Conservation (phyloP, 2,329 filamentous ascomycete species). For the Ramularia collo-cygni region DNA sequence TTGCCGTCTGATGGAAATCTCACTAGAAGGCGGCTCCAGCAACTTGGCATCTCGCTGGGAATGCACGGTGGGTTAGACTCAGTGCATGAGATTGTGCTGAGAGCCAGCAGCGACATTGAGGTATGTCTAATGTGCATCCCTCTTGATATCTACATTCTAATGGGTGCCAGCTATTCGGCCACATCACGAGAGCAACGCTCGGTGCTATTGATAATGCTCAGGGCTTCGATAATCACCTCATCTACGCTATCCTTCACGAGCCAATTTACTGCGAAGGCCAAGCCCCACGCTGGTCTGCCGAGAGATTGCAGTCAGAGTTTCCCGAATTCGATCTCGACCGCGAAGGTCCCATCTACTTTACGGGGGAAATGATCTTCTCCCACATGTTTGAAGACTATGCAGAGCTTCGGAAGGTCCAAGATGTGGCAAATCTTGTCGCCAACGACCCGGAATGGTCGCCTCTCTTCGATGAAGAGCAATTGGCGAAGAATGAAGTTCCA, state of each 20-base stretch:
- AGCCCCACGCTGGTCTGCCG: slow-evolving; percentile 68
- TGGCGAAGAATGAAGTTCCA: slow-evolving; percentile 72
- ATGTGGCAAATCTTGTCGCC: slow-evolving; percentile 66
- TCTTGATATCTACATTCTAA: neutral
- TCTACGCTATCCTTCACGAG: slow-evolving; percentile 86
- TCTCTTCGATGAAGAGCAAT: slow-evolving; percentile 67
- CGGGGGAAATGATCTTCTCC: slow-evolving; percentile 87
- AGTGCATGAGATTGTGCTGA: slow-evolving; percentile 67
- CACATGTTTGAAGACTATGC: slow-evolving; percentile 76
- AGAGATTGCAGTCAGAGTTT: slow-evolving; percentile 51
- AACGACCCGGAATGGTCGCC: slow-evolving; percentile 61
- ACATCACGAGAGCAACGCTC: slow-evolving; percentile 66
- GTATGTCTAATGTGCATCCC: neutral
- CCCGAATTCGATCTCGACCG: slow-evolving; percentile 43
- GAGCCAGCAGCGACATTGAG: slow-evolving; percentile 64
- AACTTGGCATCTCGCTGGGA: slow-evolving; percentile 72
- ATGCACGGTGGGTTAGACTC: slow-evolving; percentile 68
- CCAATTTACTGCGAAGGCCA: slow-evolving; percentile 71
- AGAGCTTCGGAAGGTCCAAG: slow-evolving; percentile 63
- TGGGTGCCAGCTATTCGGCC: slow-evolving; percentile 52
- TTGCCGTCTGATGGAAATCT: slow-evolving; percentile 67
- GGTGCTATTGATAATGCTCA: slow-evolving; percentile 59
- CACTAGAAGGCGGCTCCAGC: slow-evolving; percentile 67
- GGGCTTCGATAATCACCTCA: slow-evolving; percentile 66
- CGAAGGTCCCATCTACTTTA: slow-evolving; percentile 62